These are phyloP conservation scores for Petunia secreta DNA, from an alignment of 257 asterid genomes.

Conservation along the genomic window DNA sequence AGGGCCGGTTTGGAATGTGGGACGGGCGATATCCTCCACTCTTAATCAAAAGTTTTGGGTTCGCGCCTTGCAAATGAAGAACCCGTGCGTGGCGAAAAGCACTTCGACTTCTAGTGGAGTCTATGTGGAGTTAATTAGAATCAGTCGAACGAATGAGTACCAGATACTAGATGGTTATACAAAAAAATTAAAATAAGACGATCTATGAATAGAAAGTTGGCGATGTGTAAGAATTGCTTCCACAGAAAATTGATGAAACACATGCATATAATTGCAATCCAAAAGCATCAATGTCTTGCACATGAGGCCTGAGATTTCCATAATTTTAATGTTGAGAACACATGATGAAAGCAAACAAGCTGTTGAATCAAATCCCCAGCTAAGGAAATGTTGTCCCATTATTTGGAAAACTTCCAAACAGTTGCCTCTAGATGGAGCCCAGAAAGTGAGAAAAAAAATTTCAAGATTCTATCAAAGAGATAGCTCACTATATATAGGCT, in stretches of 20 bases:
- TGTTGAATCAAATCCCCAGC: slow-evolving; percentile 52
- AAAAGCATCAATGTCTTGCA: slow-evolving; percentile 28
- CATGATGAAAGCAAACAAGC: slow-evolving; percentile 40
- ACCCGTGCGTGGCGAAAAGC: too few relatives aligned
- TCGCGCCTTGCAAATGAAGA: too few relatives aligned
- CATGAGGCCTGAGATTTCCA: slow-evolving; percentile 30
- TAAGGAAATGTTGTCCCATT: slow-evolving; percentile 54
- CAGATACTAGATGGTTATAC: too few relatives aligned
- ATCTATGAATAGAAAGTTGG: not conserved
- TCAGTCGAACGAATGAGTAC: too few relatives aligned
- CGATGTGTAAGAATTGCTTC: slow-evolving; percentile 25
- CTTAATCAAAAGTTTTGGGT: too few relatives aligned
- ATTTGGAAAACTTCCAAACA: slow-evolving; percentile 41
- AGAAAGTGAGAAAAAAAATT: slow-evolving; percentile 27
- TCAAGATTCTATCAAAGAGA: slow-evolving; percentile 40
- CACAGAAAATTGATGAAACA: slow-evolving; percentile 22
- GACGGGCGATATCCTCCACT: too few relatives aligned
- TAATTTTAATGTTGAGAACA: slow-evolving; percentile 27
- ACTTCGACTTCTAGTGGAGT: too few relatives aligned
- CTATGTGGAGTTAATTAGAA: too few relatives aligned
- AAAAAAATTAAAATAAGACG: not conserved
- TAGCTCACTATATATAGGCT: slow-evolving; percentile 28
- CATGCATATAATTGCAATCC: slow-evolving; percentile 26
- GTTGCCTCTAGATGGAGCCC: slow-evolving; percentile 61
- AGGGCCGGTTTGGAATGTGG: too few relatives aligned